These are phyloP conservation scores for Xylaria sp. DNA, from an alignment of 2,329 filamentous ascomycete species.

Conservation along the genomic window DNA sequence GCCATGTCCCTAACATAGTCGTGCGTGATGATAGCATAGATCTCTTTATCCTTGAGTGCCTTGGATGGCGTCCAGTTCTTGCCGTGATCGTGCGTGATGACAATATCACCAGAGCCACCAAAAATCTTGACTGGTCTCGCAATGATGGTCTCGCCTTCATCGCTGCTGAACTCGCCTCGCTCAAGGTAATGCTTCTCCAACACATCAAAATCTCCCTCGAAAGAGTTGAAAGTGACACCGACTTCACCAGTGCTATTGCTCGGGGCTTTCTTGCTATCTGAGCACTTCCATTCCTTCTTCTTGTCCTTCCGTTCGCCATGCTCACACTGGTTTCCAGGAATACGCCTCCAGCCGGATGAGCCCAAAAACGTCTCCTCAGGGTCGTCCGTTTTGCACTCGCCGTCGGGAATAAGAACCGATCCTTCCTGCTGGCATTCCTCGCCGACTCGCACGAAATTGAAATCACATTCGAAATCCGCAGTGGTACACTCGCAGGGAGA, in stretches of 20 bases:
- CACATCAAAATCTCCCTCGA: constrained; percentile 51
- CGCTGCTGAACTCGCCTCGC: constrained; percentile 57
- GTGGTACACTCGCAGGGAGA: constrained; percentile 76
- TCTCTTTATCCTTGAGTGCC: constrained; percentile 62
- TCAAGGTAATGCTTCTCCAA: constrained; percentile 72
- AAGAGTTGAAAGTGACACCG: constrained; percentile 52
- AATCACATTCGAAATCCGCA: constrained; percentile 92
- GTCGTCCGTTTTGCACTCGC: constrained; percentile 61
- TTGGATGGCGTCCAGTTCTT: constrained; percentile 67
- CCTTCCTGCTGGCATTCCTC: constrained; percentile 63
- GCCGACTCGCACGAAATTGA: constrained; percentile 72
- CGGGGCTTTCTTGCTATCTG: constrained; percentile 48
- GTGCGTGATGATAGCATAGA: constrained; percentile 70
- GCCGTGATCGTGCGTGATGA: constrained; percentile 77
- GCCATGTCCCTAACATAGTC: constrained; percentile 76
- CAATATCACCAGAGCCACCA: constrained; percentile 52
- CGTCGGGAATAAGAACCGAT: constrained; percentile 60
- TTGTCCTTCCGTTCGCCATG: constrained; percentile 62
- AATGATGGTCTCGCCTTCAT: constrained; percentile 67
- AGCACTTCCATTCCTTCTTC: constrained; percentile 70
- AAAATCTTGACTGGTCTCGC: constrained; percentile 47
- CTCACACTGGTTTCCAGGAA: constrained; percentile 75
- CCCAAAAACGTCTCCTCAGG: constrained; percentile 71
- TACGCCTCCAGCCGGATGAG: constrained; percentile 85
- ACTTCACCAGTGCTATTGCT: constrained; percentile 62